Evolutionary conservation across 495 filamentous ascomycete genomes (phyloP), one percentile per base, ranked within the genome.

Genomic region (Aspergillus sclerotiicarbonarius): DNA sequence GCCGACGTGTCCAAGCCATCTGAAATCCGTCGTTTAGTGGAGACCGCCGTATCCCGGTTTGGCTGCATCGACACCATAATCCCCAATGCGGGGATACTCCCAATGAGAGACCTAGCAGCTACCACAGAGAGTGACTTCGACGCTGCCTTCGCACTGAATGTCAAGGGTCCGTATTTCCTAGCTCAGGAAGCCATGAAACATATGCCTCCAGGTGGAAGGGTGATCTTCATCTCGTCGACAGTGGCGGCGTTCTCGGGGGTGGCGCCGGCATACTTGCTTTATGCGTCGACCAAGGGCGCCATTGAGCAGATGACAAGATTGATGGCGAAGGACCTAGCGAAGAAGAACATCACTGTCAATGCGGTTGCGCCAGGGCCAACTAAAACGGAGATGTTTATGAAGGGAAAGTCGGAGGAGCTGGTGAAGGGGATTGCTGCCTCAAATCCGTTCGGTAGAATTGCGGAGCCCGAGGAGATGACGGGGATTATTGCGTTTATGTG

Each of bases 21-120:
- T 21, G 53, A 48, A n/a, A 41, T 41, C 37, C 37, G n/a, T 1
- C 37, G 37, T 4, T n/a, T 41, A 41, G 13, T 41, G 1, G 55
- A 50, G 5, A 44, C 62, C 0, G 59, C 59, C 8, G 60, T 76
- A 16, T 62, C 71, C 16, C 43, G 41, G 0, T 71, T 74, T 51
- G 61, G 65, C 39, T 50, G 55, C 6, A 67, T 80, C 32, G 65
- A 81, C 64, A 68, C 76, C 54, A 67, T 83, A 4, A 77, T 83
- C 66, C 82, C 81, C 64, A 81, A 79, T 57, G 81, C 81, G 0
- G 80, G 81, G 13, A 64, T 82, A 79, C 81, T 54, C 75, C 79
- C 8, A 79, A 75, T 37, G 62, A 72, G 25, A 70, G 74, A 58
- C 56, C 78, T 39, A 59, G 80, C 61, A 60, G 43, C 55, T 10